Evolutionary conservation across 176 grass and related monocot species (phyloP), one percentile per base, ranked within the genome.

Genomic region (Hordeum vulgare): DNA sequence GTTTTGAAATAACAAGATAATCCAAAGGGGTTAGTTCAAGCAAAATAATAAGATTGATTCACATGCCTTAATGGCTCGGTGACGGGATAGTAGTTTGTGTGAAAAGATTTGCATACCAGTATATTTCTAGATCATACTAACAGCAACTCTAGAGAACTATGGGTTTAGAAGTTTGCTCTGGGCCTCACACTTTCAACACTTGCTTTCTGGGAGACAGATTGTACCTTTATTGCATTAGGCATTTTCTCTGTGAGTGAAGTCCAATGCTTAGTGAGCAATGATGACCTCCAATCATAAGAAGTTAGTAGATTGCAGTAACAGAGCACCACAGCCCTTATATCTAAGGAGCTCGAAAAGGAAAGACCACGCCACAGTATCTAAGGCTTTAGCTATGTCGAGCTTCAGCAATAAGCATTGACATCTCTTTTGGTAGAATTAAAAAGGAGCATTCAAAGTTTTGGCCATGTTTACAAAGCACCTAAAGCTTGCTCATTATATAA

Each of bases 1-100:
- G 15, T 68, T 70, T 83, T 80, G 6, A 79, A 65, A 87, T 66
- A 84, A 79, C 61, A 67, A 44, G 68, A 80, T 79, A 62, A 23
- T 75, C 75, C 39, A 66, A 60, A 56, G 75, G 69, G 70, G 49
- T 57, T 85, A 53, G 44, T 77, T 58, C 31, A 77, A 77, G 47
- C 68, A 84, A 73, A 73, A 34, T 9, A 1, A 26, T 53, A 71
- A 60, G 53, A 53, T 73, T 10, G 41, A 27, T 26, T 28, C 24
- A 18, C 70, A 28, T 47, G 69, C 70, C 40, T 28, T 73, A 18
- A 14, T 73, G 24, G 18, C 54, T 39, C 1, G 29, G 36, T 39
- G 33, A 25, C 0, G 3, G n/a, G 18, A 26, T 39, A 59, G 12
- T 76, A 34, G 10, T 75, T 56, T 56, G 10, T 33, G 20, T 54